Evolutionary conservation across 768 basidiomycete species (phyloP), one percentile per base, ranked within the genome.

Genomic region (Pisolithus sp.): DNA sequence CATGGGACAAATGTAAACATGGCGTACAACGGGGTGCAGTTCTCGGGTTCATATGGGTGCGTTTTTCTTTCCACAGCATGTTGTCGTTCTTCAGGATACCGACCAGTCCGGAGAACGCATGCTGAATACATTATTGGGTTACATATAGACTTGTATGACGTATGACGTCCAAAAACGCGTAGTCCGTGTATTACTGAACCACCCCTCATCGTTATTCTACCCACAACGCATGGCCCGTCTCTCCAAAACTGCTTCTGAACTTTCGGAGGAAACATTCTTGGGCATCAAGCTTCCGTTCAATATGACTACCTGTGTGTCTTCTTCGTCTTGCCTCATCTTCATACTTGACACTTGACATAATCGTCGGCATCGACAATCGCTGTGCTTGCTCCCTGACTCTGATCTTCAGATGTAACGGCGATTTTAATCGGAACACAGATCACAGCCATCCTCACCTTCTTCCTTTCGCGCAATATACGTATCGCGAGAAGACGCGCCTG

Each of bases 1-100:
- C 86, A 7, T 91, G 93, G 89, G 71, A 86, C 61, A 93, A 91
- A 69, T 89, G 91, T 63, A 79, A 75, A 56, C 85, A 94, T 67
- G 93, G 87, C 0, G 78, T 80, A 1, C 62, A 76, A 44, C 72
- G 92, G 18, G 93, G 93, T 0, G 71, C 78, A 0, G 67, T 78
- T 15, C 85, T 90, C 38, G 92, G 86, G 0, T 62, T 76, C 0
- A 65, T 78, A 30, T 92, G 89, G 89, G 89, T 86, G 60, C 37
- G 76, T 68, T 20, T 30, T 2, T 4, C 10, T 24, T 26, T 44
- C 10, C 13, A 4, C 23, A 24, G 23, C 17, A 15, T 18, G 18
- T 18, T 41, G 18, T 41, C 39, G 2, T 40, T 17, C 21, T 13
- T 12, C 52, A 28, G 17, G 31, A 48, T 37, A 18, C 8, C 12